Evolutionary conservation across 768 basidiomycete species (phyloP), one percentile per base, ranked within the genome.

Genomic region (Naganishia kalamii): DNA sequence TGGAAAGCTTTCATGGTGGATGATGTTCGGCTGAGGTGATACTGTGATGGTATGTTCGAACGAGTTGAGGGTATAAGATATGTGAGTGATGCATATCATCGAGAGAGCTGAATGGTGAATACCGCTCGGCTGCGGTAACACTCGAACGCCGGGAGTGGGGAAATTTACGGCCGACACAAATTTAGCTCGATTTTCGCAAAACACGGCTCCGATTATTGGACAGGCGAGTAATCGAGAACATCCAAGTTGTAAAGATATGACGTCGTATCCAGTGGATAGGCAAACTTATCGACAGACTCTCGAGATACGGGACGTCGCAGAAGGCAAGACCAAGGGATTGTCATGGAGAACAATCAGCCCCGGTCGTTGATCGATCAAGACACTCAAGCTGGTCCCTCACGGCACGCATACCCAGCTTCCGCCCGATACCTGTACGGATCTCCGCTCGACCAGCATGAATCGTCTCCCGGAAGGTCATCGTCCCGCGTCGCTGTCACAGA

Each of bases 1-100:
- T 88, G 83, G 74, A 89, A 90, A 23, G 85, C 92, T 54, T 85
- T 85, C 91, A 93, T 94, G 13, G 29, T 66, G n/a, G 33, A 17
- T 47, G 5, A 32, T 19, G 32, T 21, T 4, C 32, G 15, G 3
- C 10, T 37, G 12, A n/a, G 43, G 8, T n/a, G 43, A 44, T 40
- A 40, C 37, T 40, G 37, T 8, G 17, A 8, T 17, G 17, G 37
- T 17, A 8, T 8, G 17, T 8, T 8, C 37, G 37, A 40, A 40
- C 37, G 17, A 40, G 37, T 8, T 17, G 37, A 17, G 37, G 17
- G 10, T 17, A 17, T 8, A 17, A 17, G 17, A 40, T 17, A 7
- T 40, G 37, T 8, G 8, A 40, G 37, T 17, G 37, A 40, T 40
- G 37, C 37, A 7, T 40, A 40, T 7, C 7, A 17, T 40, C 37